Evolutionary conservation across 2,329 filamentous ascomycete species (phyloP), one percentile per base, ranked within the genome.

Genomic region (Knoxdaviesia capensis): DNA sequence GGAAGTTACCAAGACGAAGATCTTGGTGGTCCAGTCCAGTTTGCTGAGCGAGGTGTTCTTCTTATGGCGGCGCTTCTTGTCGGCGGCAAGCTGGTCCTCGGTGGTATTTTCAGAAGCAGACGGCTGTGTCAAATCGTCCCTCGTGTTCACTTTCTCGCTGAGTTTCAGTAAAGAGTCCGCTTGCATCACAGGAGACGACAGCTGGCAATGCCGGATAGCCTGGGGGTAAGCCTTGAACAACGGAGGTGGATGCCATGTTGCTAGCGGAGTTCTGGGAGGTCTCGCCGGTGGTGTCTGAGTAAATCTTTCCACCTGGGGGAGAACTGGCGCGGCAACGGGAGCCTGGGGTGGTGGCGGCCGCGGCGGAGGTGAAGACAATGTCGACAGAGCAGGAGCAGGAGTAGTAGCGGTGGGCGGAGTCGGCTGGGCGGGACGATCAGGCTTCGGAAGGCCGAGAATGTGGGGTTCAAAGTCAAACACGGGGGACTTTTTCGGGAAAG

Each of bases 181-280:
- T 1, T 80, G 73, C 7, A 80, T 59, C 2, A 69, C 71, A 34
- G 79, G 78, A 10, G 80, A 70, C 30, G 77, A 70, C 3, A 93
- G 63, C 10, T 70, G 74, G 7, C 74, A 76, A 55, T 90, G 74
- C 52, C 81, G 86, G 49, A 84, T 69, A 3, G 84, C 76, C 57
- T 93, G 86, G 0, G 83, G 80, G 54, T 86, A 93, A 8, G 83
- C 85, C 55, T 93, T 81, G 56, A 87, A 92, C 8, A 94, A 62
- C 2, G 85, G 82, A 6, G 84, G 82, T 10, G 77, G 71, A 43
- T 73, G 69, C 77, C 77, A 83, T 8, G 59, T 57, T 4, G 60
- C 56, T 29, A 64, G 47, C 4, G 56, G 34, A 10, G 37, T 30
- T 35, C 43, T 45, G 20, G 34, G 36, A n/a, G 41, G 38, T 32